Evolutionary conservation across 2,329 filamentous ascomycete species (phyloP).

Genomic region (Ustulina deusta): DNA sequence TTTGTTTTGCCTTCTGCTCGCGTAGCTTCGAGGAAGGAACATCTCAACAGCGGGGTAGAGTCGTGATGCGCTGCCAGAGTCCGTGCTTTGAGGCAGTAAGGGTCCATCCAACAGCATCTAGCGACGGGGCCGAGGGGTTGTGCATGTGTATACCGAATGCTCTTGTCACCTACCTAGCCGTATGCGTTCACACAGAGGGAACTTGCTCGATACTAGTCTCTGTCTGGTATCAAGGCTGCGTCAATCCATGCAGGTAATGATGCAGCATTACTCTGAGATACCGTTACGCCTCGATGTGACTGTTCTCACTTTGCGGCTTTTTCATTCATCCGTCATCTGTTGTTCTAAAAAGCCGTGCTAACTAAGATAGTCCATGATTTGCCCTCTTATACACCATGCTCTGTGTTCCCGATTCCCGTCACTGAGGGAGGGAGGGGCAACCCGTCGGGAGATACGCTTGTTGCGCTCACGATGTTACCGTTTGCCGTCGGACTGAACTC

Average conservation of each 20-base stretch:
- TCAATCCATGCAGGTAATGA: constrained; percentile 9
- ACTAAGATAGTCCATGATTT: not conserved
- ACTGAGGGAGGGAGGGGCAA: not conserved
- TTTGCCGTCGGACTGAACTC: constrained; percentile 11
- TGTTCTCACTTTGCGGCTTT: not conserved
- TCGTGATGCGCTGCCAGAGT: not conserved
- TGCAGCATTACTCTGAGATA: constrained; percentile 9
- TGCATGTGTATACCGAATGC: constrained; percentile 18
- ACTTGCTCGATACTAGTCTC: constrained; percentile 3
- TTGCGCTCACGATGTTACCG: constrained; percentile 3
- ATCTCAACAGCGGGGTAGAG: constrained; percentile 9
- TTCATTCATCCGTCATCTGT: not conserved
- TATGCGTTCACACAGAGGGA: constrained; percentile 13
- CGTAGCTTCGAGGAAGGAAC: not conserved
- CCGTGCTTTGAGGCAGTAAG: constrained; percentile 5
- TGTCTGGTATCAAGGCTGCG: constrained; percentile 1
- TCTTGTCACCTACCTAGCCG: not conserved
- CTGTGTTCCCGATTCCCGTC: constrained; percentile 13
- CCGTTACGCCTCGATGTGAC: constrained; percentile 1
- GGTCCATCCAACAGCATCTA: constrained; percentile 16
- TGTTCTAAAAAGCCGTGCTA: not conserved
- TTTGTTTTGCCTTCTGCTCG: not conserved
- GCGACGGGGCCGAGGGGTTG: constrained; percentile 22
- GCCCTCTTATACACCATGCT: not conserved
- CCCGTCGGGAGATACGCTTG: constrained; percentile 1